Conservation (phyloP, 75 land plant species). For the Cunninghamia lanceolata region DNA sequence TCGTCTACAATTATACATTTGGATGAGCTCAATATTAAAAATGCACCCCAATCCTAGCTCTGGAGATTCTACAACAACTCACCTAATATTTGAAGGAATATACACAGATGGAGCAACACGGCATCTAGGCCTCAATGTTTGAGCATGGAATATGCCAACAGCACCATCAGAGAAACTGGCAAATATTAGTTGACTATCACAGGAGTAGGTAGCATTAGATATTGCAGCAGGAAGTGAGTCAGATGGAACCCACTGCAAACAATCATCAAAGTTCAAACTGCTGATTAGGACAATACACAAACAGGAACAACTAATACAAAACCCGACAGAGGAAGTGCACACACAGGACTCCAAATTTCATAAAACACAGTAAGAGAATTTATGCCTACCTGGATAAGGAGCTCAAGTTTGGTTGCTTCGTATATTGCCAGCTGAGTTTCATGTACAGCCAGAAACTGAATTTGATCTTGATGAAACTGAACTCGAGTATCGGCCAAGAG, state of each 20-base stretch:
- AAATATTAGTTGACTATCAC: slow-evolving; percentile 75
- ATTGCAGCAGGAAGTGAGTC: slow-evolving; percentile 54
- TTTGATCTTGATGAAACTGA: slow-evolving; percentile 76
- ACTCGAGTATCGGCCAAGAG: slow-evolving; percentile 58
- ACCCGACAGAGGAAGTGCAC: not conserved
- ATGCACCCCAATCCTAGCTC: not conserved
- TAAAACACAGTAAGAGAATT: not conserved
- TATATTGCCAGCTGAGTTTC: slow-evolving; percentile 79
- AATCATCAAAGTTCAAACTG: not conserved
- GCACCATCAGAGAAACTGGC: slow-evolving; percentile 66
- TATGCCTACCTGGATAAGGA: slow-evolving; percentile 52
- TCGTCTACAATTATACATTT: not conserved
- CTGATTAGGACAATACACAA: not conserved
- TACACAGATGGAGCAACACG: slow-evolving; percentile 65
- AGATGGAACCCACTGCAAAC: slow-evolving; percentile 55
- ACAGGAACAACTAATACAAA: not conserved
- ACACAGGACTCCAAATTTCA: not conserved
- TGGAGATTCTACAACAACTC: not conserved
- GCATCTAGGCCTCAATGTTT: slow-evolving; percentile 49
- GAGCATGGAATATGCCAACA: slow-evolving; percentile 50
- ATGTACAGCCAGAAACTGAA: slow-evolving; percentile 61
- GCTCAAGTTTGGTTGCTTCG: slow-evolving; percentile 54
- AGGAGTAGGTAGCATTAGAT: slow-evolving; percentile 79
- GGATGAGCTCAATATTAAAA: not conserved
- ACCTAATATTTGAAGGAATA: slow-evolving; percentile 64